These are phyloP conservation scores for Paramyrothecium sp. DNA, from an alignment of 2,329 filamentous ascomycete species.

Conservation along the genomic window DNA sequence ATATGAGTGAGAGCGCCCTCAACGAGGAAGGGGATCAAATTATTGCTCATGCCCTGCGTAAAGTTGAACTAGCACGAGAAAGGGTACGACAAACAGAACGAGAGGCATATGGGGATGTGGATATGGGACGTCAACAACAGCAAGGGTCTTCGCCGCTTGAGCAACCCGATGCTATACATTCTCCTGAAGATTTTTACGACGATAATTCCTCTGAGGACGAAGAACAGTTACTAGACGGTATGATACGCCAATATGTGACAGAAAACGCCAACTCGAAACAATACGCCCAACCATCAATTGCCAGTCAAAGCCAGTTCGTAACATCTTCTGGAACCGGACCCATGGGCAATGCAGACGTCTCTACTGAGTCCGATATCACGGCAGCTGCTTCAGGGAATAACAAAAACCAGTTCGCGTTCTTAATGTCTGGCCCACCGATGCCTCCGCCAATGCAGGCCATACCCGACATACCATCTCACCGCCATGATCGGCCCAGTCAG, in stretches of 20 bases:
- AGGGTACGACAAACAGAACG: slow-evolving; percentile 71
- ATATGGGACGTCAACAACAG: slow-evolving; percentile 41
- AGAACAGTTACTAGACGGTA: slow-evolving; percentile 79
- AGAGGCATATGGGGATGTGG: slow-evolving; percentile 51
- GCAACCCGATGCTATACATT: slow-evolving; percentile 10
- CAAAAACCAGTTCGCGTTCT: neutral
- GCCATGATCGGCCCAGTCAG: slow-evolving; percentile 30
- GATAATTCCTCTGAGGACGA: slow-evolving; percentile 69
- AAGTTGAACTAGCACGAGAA: slow-evolving; percentile 74
- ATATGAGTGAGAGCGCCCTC: slow-evolving; percentile 37
- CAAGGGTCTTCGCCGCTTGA: slow-evolving; percentile 27
- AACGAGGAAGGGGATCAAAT: slow-evolving; percentile 41
- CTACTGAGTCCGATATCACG: no score
- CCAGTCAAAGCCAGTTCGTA: slow-evolving; percentile 70
- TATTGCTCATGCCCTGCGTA: slow-evolving; percentile 57
- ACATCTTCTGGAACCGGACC: no score
- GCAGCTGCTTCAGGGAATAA: neutral
- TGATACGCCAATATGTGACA: slow-evolving; percentile 79
- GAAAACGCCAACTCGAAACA: slow-evolving; percentile 72
- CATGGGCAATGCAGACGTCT: no score
- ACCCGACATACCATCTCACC: slow-evolving; percentile 39
- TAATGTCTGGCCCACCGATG: slow-evolving; percentile 21
- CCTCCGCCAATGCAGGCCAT: slow-evolving; percentile 50
- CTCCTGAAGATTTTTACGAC: slow-evolving; percentile 58
- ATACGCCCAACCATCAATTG: slow-evolving; percentile 57